Evolutionary conservation across 768 basidiomycete genomes (phyloP).

Genomic region (Lentinula edodes): DNA sequence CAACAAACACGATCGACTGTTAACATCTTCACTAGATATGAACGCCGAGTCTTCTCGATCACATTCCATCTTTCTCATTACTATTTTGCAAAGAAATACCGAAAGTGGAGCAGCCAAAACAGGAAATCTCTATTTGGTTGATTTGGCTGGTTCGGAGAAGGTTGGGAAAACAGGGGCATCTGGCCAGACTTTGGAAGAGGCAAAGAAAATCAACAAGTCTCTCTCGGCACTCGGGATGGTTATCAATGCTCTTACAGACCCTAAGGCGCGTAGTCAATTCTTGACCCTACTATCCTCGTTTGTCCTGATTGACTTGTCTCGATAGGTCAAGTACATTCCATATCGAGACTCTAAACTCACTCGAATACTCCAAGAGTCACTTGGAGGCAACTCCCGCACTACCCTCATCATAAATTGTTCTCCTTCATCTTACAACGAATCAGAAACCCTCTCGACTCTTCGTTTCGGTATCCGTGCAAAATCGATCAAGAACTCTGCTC

Average conservation of each 20-base stretch:
- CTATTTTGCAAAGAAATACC: constrained; percentile 93
- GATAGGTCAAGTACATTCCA: constrained; percentile 90
- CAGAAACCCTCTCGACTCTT: constrained; percentile 94
- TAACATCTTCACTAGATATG: constrained; percentile 65
- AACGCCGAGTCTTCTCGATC: constrained; percentile 99
- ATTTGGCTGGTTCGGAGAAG: constrained; percentile 98
- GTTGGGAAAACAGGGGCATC: constrained; percentile 99
- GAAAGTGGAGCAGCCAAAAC: constrained; percentile 95
- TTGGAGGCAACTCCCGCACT: constrained; percentile 91
- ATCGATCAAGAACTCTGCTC: constrained; percentile 99
- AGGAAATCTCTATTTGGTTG: constrained; percentile 95
- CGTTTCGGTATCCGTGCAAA: constrained; percentile 99
- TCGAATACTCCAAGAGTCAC: constrained; percentile 96
- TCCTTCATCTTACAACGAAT: constrained; percentile 94
- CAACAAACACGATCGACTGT: not conserved
- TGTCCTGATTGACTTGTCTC: not conserved
- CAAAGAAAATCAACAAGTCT: constrained; percentile 99
- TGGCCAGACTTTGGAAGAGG: constrained; percentile 97
- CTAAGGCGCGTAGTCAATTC: constrained; percentile 56
- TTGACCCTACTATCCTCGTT: not conserved
- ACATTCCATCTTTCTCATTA: constrained; percentile 98
- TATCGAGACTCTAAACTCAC: constrained; percentile 99
- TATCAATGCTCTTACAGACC: constrained; percentile 95
- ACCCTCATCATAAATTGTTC: constrained; percentile 99
- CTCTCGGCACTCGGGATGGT: constrained; percentile 98